Conservation (phyloP, 345 rosid species). For the Linum lewisii region DNA sequence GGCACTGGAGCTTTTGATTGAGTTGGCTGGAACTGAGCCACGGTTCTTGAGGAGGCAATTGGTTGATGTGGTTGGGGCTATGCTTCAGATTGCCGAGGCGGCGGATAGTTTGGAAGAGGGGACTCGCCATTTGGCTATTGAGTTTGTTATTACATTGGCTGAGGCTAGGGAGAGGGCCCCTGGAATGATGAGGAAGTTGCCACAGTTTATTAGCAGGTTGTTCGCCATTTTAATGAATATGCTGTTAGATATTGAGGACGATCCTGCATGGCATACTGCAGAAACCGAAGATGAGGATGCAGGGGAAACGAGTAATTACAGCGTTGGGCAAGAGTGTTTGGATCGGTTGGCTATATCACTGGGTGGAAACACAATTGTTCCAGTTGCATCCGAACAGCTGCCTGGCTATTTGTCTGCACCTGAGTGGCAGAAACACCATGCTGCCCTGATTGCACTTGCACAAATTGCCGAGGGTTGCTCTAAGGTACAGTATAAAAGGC, state of each 20-base stretch:
- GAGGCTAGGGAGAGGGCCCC: constrained; percentile 99
- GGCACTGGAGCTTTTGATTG: constrained; percentile 90
- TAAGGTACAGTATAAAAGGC: constrained; percentile 55
- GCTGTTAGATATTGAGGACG: constrained; percentile 90
- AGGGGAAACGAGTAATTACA: constrained; percentile 84
- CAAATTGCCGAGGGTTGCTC: constrained; percentile 99
- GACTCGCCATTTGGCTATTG: constrained; percentile 81
- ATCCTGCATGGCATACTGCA: constrained; percentile 83
- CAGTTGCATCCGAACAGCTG: constrained; percentile 89
- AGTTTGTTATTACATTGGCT: constrained; percentile 85
- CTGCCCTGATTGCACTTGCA: constrained; percentile 90
- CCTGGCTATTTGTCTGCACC: constrained; percentile 85
- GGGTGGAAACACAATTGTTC: constrained; percentile 95
- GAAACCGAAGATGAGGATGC: constrained; percentile 94
- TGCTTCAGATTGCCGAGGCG: constrained; percentile 98
- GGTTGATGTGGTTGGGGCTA: constrained; percentile 83
- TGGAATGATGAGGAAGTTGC: constrained; percentile 97
- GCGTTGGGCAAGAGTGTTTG: constrained; percentile 96
- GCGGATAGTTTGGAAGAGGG: constrained; percentile 92
- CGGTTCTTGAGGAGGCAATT: constrained; percentile 81
- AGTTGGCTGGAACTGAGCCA: constrained; percentile 92
- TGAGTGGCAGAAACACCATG: constrained; percentile 99
- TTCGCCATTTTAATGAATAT: constrained; percentile 84
- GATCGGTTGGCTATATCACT: constrained; percentile 87
- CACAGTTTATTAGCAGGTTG: constrained; percentile 82